phyloP scores from a whole-genome alignment of 2,329 filamentous ascomycete genomes.

The Trichoderma atroviride region DNA sequence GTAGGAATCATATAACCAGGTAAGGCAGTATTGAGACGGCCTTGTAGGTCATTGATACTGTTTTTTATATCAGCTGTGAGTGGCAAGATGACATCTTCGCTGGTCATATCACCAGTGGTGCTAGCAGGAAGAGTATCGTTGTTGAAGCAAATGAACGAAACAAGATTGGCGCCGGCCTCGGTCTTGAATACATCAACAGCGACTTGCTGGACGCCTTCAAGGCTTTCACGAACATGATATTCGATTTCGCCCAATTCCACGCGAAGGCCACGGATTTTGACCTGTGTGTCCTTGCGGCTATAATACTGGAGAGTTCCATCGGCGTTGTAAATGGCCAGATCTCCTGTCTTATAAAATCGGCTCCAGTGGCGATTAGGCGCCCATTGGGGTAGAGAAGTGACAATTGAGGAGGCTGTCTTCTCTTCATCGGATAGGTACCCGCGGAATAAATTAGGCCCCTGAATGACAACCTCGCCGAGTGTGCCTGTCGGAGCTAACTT shows the following conservation, averaged over 20 bases:
- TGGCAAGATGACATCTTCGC: background rate
- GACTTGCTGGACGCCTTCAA: slow-evolving; percentile 13
- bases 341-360: slow-evolving; percentile 24
- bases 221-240: slow-evolving; percentile 7
- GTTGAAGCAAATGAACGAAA: slow-evolving; percentile 22
- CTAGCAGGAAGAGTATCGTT: slow-evolving; percentile 17
- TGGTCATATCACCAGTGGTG: background rate
- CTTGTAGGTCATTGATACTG: background rate
- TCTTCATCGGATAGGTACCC: slow-evolving; percentile 17
- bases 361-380: slow-evolving; percentile 3
- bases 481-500: slow-evolving; percentile 17
- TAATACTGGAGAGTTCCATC: slow-evolving; percentile 24
- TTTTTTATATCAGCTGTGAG: background rate
- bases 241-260: slow-evolving; percentile 27
- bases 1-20: slow-evolving; percentile 25
- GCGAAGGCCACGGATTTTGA: slow-evolving; percentile 25
- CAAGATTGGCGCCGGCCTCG: slow-evolving; percentile 13
- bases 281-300: slow-evolving; percentile 25
- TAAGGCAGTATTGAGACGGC: background rate
- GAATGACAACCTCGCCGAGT: slow-evolving; percentile 24
- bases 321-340: slow-evolving; percentile 16
- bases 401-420: slow-evolving; percentile 14
- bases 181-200: slow-evolving; percentile 24
- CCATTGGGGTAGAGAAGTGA: slow-evolving; percentile 18
- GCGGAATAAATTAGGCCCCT: slow-evolving; percentile 24